These are phyloP conservation scores for Podosphaera aphanis DNA, from an alignment of 2,329 filamentous ascomycete species.

Conservation along the genomic window DNA sequence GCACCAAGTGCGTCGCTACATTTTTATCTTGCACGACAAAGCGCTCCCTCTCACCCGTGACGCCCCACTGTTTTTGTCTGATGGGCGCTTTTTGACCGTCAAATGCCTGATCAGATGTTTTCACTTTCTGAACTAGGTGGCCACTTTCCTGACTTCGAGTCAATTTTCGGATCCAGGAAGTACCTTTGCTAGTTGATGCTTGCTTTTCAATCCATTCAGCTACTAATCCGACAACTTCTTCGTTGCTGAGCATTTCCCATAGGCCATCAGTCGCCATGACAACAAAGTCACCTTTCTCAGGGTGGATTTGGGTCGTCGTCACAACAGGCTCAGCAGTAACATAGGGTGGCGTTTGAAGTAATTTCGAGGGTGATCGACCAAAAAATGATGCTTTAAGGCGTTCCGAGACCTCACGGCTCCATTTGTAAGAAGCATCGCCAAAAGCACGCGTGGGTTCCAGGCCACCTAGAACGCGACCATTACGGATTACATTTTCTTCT, in stretches of 20 bases:
- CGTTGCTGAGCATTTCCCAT: conserved; percentile 98
- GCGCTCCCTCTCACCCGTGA: conserved; percentile 50
- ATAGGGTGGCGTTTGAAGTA: conserved; percentile 80
- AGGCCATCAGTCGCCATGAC: conserved; percentile 91
- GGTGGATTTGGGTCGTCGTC: conserved; percentile 77
- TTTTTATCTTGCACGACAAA: conserved; percentile 93
- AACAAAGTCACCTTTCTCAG: conserved; percentile 77
- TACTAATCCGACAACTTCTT: conserved; percentile 89
- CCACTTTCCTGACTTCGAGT: conserved; percentile 29
- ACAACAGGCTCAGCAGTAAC: conserved; percentile 91
- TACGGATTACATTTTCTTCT: conserved; percentile 66
- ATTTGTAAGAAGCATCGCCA: conserved; percentile 93
- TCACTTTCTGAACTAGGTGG: conserved; percentile 44
- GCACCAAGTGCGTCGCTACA: conserved; percentile 79
- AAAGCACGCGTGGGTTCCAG: conserved; percentile 87
- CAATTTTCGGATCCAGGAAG: conserved; percentile 41
- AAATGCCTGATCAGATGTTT: conserved; percentile 7
- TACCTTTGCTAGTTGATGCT: conserved; percentile 14
- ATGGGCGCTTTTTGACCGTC: conserved; percentile 72
- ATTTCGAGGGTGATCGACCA: conserved; percentile 49
- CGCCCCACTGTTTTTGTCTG: conserved; percentile 74
- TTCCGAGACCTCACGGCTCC: conserved; percentile 64
- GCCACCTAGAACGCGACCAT: conserved; percentile 75
- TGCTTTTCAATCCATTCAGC: conserved; percentile 90
- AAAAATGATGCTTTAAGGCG: conserved; percentile 74